Base-by-base conservation (phyloP, 2,329 filamentous ascomycete species). In the Biscogniauxia marginata region DNA sequence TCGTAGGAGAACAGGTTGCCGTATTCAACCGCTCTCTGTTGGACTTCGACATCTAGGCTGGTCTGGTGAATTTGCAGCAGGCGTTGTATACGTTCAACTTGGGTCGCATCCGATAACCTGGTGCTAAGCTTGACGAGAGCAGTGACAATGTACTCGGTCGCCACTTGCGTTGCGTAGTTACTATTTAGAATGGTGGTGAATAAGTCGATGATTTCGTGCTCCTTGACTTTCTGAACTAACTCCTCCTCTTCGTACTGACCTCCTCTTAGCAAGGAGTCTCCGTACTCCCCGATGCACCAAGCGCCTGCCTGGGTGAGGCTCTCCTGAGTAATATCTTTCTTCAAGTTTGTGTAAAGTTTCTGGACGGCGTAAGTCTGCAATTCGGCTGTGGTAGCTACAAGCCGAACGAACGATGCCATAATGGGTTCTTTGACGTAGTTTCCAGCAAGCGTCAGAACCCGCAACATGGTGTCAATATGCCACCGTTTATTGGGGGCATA, bases 381-480 rank as follows among this genome's bases (percentile, higher is more conserved):
- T 65, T 99, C 95, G 0, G 93, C 88, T 0, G 92, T 96, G 0
- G 93, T 98, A 13, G 95, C 95, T 62, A 99, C 93, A 2, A 99
- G 84, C 49, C 96, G 89, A 58, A 99, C 89, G 70, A 99, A 98
- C 0, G 95, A 98, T 0, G 95, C 97, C 56, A 99, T 76, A 58
- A 99, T 99, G 66, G 96, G 95, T 72, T 99, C 95, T 73, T 97
- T 98, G 64, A 99, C 93, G 68, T 95, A 96, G 74, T 96, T 96
- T 48, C 95, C 95, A 52, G 95, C 95, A 63, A 99, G 80, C 56
- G 93, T 96, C 65, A 99, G 76, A 21, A 99, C 92, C 20, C 96
- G 85, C 53, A 99, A 80, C 88, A 99, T 97, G 2, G 96, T 99
- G 70, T 99, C 95, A 65, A 98, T 89, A 71, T 99, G 95, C 95